Evolutionary conservation across 2,329 filamentous ascomycete genomes (phyloP).

Genomic region (Penicillium hordei): DNA sequence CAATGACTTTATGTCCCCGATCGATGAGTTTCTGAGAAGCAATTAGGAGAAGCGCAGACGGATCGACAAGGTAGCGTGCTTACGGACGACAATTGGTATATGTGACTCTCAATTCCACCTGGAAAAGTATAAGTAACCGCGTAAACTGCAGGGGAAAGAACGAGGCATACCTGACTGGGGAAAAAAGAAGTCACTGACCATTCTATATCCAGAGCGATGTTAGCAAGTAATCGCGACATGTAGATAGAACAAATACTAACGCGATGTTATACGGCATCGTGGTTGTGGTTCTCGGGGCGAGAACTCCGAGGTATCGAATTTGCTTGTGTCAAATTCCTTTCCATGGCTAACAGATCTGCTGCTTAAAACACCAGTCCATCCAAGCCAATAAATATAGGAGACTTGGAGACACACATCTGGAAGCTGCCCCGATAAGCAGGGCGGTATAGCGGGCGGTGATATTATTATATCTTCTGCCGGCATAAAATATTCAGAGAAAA

Average conservation of each 20-base stretch:
- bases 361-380: slow-evolving; percentile 4
- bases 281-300: slow-evolving; percentile 24
- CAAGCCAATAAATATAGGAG: neutral
- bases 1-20: slow-evolving; percentile 94
- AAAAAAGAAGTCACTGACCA: slow-evolving; percentile 99
- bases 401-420: neutral
- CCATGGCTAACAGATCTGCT: slow-evolving; percentile 24
- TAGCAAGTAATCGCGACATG: slow-evolving; percentile 26
- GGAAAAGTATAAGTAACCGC: slow-evolving; percentile 17
- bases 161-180: slow-evolving; percentile 70
- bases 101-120: slow-evolving; percentile 94
- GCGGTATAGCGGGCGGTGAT: slow-evolving; percentile 4
- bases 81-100: slow-evolving; percentile 88
- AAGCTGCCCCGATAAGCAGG: slow-evolving; percentile 12
- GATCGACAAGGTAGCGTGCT: slow-evolving; percentile 17
- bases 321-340: slow-evolving; percentile 3
- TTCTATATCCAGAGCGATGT: slow-evolving; percentile 49
- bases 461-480: slow-evolving; percentile 20
- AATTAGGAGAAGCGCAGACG: slow-evolving; percentile 11
- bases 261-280: slow-evolving; percentile 70
- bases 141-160: neutral
- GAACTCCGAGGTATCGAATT: slow-evolving; percentile 13
- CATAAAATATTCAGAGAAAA: slow-evolving; percentile 22
- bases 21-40: slow-evolving; percentile 77
- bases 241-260: slow-evolving; percentile 45